Evolutionary conservation across 192 early-diverging fungal species (phyloP), one percentile per base, ranked within the genome.

Genomic region (Gaertneriomyces semiglobifer): DNA sequence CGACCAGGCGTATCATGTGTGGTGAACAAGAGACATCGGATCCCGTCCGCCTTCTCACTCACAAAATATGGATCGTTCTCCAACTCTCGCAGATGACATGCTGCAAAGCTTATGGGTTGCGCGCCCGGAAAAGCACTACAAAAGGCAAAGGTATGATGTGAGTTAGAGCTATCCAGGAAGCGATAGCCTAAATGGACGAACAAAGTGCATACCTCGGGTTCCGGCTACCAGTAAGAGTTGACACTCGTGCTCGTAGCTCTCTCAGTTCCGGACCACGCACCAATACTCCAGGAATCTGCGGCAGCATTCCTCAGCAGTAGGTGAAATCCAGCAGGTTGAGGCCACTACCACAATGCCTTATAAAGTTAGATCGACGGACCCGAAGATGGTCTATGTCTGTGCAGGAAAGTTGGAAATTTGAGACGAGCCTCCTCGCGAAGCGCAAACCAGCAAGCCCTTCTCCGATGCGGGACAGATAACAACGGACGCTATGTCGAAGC

Each of bases 11-110:
- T 39, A 54, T 71, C 44, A 16, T 57, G 51, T 12, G 61, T 62
- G 11, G 79, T 65, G 48, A 73, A 73, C 60, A 86, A 53, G 7
- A 86, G 62, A 51, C 75, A 81, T n/a, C 84, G 75, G 6, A 81
- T 69, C 1, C 84, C 84, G 63, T 84, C 82, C 7, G 84, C 82
- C 61, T 87, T 86, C 66, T 85, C 83, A 50, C 74, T 77, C 19
- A 84, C 82, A 69, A 77, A 87, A 57, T 79, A 87, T 69, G 79
- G 66, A 63, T 87, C 85, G 12, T 68, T 33, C 44, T 80, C 60
- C 25, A 87, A 70, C 50, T 75, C 72, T 7, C 70, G 16, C 7
- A 87, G 46, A 58, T 86, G 83, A 8, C 20, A 14, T 11, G 38
- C 42, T 20, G 65, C 60, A 66, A 87, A 87, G 19, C 62, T 66